Evolutionary conservation across 306 rosid species (phyloP).

Genomic region (Cucumis sativus): DNA sequence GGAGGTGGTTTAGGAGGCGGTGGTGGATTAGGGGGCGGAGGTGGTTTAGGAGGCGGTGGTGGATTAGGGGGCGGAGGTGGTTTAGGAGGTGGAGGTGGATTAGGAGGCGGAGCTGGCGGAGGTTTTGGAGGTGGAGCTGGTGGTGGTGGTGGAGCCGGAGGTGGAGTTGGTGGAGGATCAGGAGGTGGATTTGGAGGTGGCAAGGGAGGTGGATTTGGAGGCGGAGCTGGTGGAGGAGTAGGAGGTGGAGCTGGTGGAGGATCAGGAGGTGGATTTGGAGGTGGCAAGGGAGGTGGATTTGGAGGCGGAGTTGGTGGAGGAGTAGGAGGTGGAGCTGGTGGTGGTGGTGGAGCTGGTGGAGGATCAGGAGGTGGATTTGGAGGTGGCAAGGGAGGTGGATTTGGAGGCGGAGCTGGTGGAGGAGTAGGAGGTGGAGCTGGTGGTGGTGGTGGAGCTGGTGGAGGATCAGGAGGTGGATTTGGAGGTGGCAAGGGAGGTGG

Average conservation of each 20-base stretch:
- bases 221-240: background rate
- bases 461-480: background rate
- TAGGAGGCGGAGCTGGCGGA: background rate
- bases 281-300: background rate
- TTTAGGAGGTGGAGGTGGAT: background rate
- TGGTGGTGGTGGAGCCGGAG: background rate
- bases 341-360: slow-evolving; percentile 7
- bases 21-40: background rate
- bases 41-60: background rate
- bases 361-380: background rate
- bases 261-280: background rate
- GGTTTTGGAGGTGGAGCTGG: background rate
- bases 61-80: background rate
- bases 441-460: background rate
- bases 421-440: background rate
- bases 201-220: background rate
- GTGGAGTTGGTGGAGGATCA: background rate
- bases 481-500: background rate
- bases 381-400: background rate
- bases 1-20: slow-evolving; percentile 10
- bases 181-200: background rate
- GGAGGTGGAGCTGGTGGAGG: slow-evolving; percentile 14
- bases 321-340: background rate
- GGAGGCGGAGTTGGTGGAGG: slow-evolving; percentile 3
- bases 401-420: background rate